Conservation (phyloP, 2,329 filamentous ascomycete genomes). For the Biscogniauxia mediterranea region DNA sequence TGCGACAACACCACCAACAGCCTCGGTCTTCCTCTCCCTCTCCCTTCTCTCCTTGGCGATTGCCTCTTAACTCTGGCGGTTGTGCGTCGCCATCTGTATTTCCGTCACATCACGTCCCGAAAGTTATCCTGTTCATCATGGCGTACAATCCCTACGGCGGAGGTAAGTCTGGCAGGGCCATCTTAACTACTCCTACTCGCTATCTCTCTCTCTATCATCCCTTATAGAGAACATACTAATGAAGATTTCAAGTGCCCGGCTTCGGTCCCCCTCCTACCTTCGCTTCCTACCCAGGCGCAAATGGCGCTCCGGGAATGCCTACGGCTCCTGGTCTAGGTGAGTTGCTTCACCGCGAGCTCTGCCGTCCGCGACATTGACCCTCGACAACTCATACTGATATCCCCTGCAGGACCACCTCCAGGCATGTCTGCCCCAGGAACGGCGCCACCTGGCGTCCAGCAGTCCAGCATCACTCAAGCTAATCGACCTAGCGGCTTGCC, state of each 20-base stretch:
- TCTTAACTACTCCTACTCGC: not conserved
- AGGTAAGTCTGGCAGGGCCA: slow-evolving; percentile 32
- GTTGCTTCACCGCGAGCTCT: slow-evolving; percentile 23
- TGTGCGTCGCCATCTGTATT: not conserved
- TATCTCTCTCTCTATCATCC: not conserved
- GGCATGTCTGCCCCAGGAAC: slow-evolving; percentile 83
- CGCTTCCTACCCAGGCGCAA: slow-evolving; percentile 64
- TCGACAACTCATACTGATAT: slow-evolving; percentile 15
- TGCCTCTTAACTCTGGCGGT: not conserved
- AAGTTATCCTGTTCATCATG: slow-evolving; percentile 38
- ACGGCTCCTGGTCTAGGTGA: slow-evolving; percentile 81
- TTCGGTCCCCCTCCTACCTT: slow-evolving; percentile 77
- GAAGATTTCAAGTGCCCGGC: slow-evolving; percentile 43
- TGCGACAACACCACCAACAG: not conserved
- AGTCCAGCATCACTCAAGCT: slow-evolving; percentile 70
- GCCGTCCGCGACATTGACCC: slow-evolving; percentile 14
- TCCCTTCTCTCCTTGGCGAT: no score
- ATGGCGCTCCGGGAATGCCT: slow-evolving; percentile 64
- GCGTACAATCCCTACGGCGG: slow-evolving; percentile 57
- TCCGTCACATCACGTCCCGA: slow-evolving; percentile 1
- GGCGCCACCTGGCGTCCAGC: slow-evolving; percentile 73
- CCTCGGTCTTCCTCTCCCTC: not conserved
- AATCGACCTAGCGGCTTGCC: slow-evolving; percentile 79
- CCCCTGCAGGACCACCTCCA: slow-evolving; percentile 64
- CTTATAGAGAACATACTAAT: slow-evolving; percentile 17